Evolutionary conservation across 352 stramenopile genomes (phyloP).

Genomic region (Pythium scleroteichum): DNA sequence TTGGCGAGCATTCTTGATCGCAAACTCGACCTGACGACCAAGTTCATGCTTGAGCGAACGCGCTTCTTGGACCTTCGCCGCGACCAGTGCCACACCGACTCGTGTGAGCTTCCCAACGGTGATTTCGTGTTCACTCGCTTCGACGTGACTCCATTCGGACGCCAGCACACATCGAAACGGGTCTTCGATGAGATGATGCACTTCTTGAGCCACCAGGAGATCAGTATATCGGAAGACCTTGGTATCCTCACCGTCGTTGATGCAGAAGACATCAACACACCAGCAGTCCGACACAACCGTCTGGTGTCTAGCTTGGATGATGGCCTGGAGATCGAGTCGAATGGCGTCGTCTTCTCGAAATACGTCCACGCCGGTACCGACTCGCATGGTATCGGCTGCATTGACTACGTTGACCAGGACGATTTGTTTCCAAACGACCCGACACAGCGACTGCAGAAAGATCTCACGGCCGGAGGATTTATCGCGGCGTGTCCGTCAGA

Average conservation of each 20-base stretch:
- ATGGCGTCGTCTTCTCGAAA: constrained; percentile 15
- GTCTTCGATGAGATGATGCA: constrained; percentile 23
- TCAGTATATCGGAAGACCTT: constrained; percentile 27
- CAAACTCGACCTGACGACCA: constrained; percentile 14
- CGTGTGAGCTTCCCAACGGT: constrained; percentile 14
- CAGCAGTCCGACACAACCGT: constrained; percentile 13
- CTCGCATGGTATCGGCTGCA: constrained; percentile 11
- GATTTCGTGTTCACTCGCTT: constrained; percentile 27
- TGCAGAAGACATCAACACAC: constrained; percentile 15
- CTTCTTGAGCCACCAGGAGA: constrained; percentile 24
- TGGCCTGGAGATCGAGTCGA: constrained; percentile 24
- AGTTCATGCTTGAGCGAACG: constrained; percentile 17
- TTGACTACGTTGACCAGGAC: constrained; percentile 44
- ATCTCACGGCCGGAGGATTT: constrained; percentile 14
- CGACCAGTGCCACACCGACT: constrained; percentile 18
- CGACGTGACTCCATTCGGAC: constrained; percentile 23
- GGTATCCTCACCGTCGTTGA: constrained; percentile 26
- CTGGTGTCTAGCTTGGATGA: constrained; percentile 15
- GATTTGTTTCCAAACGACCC: constrained; percentile 39
- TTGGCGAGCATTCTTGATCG: constrained; percentile 4
- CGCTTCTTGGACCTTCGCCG: constrained; percentile 18
- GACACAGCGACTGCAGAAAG: constrained; percentile 16
- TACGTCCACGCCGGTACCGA: constrained; percentile 9
- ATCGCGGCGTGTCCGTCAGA: constrained; percentile 15
- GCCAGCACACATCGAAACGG: background rate